These are phyloP conservation scores for Allium sativum DNA, from an alignment of 106 monocot species.

Conservation along the genomic window DNA sequence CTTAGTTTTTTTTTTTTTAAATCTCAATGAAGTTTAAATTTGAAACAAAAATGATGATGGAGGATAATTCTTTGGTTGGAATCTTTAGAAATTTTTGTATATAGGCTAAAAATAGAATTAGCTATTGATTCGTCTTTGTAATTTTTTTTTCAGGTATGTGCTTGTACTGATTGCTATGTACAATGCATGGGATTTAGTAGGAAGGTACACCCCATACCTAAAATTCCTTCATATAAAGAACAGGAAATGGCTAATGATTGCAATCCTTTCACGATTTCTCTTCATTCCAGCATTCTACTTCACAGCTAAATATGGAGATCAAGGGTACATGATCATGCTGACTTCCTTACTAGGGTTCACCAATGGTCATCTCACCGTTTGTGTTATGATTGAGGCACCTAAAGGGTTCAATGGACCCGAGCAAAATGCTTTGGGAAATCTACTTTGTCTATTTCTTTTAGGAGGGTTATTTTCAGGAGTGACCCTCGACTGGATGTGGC, in stretches of 20 bases:
- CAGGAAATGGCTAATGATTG: slow-evolving; percentile 20
- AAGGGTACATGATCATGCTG: slow-evolving; percentile 58
- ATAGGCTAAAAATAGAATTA: no score
- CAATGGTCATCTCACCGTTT: slow-evolving; percentile 57
- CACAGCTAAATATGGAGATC: slow-evolving; percentile 39
- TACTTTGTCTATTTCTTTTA: no score
- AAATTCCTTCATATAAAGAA: slow-evolving; percentile 24
- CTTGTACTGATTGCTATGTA: slow-evolving; percentile 55
- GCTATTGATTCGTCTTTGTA: no score
- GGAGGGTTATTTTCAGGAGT: no score
- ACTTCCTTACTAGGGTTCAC: slow-evolving; percentile 42
- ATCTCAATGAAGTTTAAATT: no score
- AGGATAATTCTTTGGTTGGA: no score
- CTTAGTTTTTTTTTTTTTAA: no score
- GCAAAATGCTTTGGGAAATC: no score
- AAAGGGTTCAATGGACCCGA: slow-evolving; percentile 33
- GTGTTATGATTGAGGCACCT: slow-evolving; percentile 40
- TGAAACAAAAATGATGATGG: no score
- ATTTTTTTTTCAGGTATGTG: slow-evolving; percentile 32
- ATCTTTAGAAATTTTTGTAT: no score
- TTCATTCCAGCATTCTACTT: slow-evolving; percentile 71
- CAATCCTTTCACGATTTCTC: slow-evolving; percentile 31
- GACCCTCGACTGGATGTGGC: no score
- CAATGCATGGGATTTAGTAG: slow-evolving; percentile 48
- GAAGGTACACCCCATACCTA: slow-evolving; percentile 36